Evolutionary conservation across 2,329 filamentous ascomycete species (phyloP).

Genomic region (Penicillium sp.): DNA sequence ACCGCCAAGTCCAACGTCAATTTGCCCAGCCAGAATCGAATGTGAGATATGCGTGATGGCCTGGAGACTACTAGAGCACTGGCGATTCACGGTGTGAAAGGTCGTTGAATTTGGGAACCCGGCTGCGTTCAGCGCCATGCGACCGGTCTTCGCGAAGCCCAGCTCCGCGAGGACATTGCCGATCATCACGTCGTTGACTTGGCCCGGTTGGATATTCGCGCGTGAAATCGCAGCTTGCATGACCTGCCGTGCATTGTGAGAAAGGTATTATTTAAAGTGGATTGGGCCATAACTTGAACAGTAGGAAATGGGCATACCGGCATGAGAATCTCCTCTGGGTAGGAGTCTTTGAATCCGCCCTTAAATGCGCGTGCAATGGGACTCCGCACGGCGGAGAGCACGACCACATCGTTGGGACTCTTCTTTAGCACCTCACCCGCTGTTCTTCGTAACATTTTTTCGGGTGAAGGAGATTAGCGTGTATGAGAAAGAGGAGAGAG

Average conservation of each 20-base stretch:
- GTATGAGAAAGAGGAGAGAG: background rate
- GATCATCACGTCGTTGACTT: slow-evolving; percentile 77
- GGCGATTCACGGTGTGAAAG: slow-evolving; percentile 82
- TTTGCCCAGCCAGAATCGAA: slow-evolving; percentile 75
- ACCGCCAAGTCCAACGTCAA: slow-evolving; percentile 83
- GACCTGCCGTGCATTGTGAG: slow-evolving; percentile 14
- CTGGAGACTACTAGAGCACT: slow-evolving; percentile 93
- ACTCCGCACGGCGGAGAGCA: slow-evolving; percentile 85
- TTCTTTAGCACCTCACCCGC: slow-evolving; percentile 51
- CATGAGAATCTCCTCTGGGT: slow-evolving; percentile 33
- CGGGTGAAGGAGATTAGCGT: background rate
- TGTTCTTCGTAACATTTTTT: slow-evolving; percentile 12
- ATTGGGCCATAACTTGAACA: too few species aligned
- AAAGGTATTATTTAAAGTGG: too few species aligned
- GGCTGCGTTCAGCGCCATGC: slow-evolving; percentile 82
- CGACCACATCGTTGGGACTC: slow-evolving; percentile 91
- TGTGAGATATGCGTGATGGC: slow-evolving; percentile 90
- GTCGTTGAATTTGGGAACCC: slow-evolving; percentile 86
- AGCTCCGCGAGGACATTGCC: slow-evolving; percentile 73
- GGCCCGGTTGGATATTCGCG: slow-evolving; percentile 71
- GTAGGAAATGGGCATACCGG: slow-evolving; percentile 13
- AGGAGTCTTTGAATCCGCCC: slow-evolving; percentile 82
- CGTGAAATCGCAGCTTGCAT: slow-evolving; percentile 30
- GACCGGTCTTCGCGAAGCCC: slow-evolving; percentile 82
- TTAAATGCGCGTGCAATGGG: slow-evolving; percentile 83